Evolutionary conservation across 441 rosid species (phyloP), one percentile per base, ranked within the genome.

Genomic region (Viola pubescens): DNA sequence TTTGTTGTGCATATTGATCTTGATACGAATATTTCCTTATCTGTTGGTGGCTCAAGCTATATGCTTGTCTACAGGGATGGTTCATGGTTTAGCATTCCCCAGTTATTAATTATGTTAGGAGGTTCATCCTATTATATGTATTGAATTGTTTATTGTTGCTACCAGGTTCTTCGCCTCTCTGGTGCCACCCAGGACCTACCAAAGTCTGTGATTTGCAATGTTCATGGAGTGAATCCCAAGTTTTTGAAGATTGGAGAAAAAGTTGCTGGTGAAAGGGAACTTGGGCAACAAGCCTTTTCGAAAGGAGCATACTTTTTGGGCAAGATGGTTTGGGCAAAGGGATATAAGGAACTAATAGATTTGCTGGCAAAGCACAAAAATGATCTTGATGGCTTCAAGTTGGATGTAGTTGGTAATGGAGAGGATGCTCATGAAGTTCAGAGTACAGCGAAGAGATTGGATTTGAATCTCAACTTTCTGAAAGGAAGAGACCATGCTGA

Each of bases 271-370:
- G 96, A 89, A 67, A 81, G 72, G 74, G 89, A 87, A 61, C 90
- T 79, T 48, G 98, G 98, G 61, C 89, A 87, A 78, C 82, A 86
- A 75, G 85, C 96, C 54, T 89, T 92, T 75, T 89, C 96, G 39
- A 87, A 89, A 72, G 98, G 92, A 62, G 98, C 97, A 44, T 92
- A 92, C 71, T 92, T 92, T 71, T 75, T 92, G 56, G 98, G 97
- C 48, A 92, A 92, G 81, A 86, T 92, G 97, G 97, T 92, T 56
- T 92, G 98, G 98, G 98, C 98, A 55, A 92, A 92, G 81, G 98
- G 98, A 57, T 92, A 92, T 82, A 79, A 76, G 61, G 98, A 92
- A 72, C 77, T 92, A 73, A 82, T 92, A 64, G 90, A 92, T 82
- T 77, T 92, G 71, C 74, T 89, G 54, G 79, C 85, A 46, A 86